Percentiles rank a stretch among this genome's conserved stretches.
Evolutionary conservation across 768 basidiomycete species (phyloP).

Genomic region (Tylopilus rubrobrunneus): DNA sequence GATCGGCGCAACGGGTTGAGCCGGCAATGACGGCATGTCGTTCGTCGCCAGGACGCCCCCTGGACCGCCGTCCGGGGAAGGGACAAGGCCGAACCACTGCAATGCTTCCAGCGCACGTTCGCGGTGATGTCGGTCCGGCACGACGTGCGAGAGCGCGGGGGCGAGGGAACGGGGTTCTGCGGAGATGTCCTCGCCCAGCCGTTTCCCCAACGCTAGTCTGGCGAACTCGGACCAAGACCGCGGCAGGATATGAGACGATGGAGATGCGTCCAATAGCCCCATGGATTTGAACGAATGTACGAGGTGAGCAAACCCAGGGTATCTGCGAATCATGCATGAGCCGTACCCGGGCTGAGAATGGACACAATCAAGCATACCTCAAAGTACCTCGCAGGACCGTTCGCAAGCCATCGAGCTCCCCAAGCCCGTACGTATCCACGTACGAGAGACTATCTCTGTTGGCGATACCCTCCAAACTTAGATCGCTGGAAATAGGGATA

Average conservation of each 20-base stretch:
- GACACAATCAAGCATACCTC: conserved; percentile 41
- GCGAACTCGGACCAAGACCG: conserved; percentile 35
- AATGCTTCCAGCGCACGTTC: conserved; percentile 39
- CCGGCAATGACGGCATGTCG: conserved; percentile 42
- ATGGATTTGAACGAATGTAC: conserved; percentile 69
- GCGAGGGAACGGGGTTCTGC: conserved; percentile 31
- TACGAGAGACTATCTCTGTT: conserved; percentile 83
- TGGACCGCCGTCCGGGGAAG: neutral
- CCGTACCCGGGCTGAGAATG: neutral
- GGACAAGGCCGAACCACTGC: conserved; percentile 33
- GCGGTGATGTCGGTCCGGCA: conserved; percentile 15
- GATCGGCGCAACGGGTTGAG: conserved; percentile 46
- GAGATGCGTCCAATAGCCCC: conserved; percentile 55
- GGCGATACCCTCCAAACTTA: conserved; percentile 77
- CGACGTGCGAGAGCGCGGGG: conserved; percentile 29
- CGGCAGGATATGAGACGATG: conserved; percentile 17
- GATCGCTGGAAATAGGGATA: conserved; percentile 60
- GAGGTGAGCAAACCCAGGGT: conserved; percentile 75
- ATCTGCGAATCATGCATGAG: conserved; percentile 40
- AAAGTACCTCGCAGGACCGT: conserved; percentile 84
- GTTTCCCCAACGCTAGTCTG: conserved; percentile 32
- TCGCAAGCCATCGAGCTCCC: conserved; percentile 38
- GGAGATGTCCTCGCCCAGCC: conserved; percentile 23
- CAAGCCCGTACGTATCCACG: conserved; percentile 58
- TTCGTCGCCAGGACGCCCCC: neutral